Conservation (phyloP, 1,284 basidiomycete genomes). For the Austroboletus novae-zelandiae region DNA sequence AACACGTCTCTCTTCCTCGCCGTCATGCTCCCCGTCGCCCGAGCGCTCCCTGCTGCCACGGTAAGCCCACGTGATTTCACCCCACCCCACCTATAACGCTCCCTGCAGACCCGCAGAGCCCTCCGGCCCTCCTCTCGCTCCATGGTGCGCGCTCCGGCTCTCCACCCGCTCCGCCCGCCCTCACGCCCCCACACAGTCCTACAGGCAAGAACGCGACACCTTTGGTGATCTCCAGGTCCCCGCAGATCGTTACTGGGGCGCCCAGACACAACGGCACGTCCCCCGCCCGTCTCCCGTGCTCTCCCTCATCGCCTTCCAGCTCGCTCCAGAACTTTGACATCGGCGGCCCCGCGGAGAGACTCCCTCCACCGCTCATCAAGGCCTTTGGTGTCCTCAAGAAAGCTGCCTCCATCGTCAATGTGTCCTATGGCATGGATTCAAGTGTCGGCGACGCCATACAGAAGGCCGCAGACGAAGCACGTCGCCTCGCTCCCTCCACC, state of each 20-base stretch:
- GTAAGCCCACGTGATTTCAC: slow-evolving; percentile 30
- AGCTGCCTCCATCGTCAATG: slow-evolving; percentile 92
- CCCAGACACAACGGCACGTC: slow-evolving; percentile 89
- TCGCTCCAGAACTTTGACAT: slow-evolving; percentile 99
- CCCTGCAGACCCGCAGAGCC: slow-evolving; percentile 16
- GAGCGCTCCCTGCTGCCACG: slow-evolving; percentile 7
- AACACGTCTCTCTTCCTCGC: neutral
- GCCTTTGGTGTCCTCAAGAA: slow-evolving; percentile 99
- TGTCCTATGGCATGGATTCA: slow-evolving; percentile 87
- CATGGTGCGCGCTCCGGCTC: slow-evolving; percentile 41
- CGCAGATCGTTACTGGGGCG: slow-evolving; percentile 96
- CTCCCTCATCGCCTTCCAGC: slow-evolving; percentile 37
- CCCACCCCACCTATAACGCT: slow-evolving; percentile 17
- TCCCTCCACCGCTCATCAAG: slow-evolving; percentile 94
- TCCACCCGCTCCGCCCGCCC: neutral
- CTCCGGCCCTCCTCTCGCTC: slow-evolving; percentile 30
- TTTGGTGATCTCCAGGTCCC: slow-evolving; percentile 95
- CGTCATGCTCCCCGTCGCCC: slow-evolving; percentile 19
- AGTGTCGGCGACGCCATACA: slow-evolving; percentile 90
- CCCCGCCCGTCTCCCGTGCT: no score
- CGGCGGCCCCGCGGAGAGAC: slow-evolving; percentile 89
- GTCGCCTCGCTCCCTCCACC: slow-evolving; percentile 17
- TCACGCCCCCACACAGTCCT: slow-evolving; percentile 41
- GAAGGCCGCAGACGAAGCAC: slow-evolving; percentile 90
- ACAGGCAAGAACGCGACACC: slow-evolving; percentile 78